phyloP scores from a whole-genome alignment of 129 eudicot genomes.

The Apium graveolens region DNA sequence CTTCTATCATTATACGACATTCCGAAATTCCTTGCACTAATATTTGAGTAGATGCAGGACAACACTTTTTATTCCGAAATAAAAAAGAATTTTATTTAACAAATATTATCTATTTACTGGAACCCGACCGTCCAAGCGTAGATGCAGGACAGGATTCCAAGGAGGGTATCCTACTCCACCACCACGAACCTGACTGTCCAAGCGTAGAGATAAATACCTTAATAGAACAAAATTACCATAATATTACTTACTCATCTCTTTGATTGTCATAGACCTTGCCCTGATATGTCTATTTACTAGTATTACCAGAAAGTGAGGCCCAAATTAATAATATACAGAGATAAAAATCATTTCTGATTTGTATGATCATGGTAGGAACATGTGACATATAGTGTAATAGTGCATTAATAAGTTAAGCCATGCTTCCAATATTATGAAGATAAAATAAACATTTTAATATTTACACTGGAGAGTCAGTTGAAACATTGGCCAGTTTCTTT shows the following conservation, averaged over 20 bases:
- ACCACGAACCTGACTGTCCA: conserved; percentile 96
- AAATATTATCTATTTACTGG: too few relatives aligned
- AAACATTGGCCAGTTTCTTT: conserved; percentile 78
- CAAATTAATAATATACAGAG: background rate
- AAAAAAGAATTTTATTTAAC: too few relatives aligned
- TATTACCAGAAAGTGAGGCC: background rate
- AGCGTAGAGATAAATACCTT: conserved; percentile 68
- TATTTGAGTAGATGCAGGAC: too few relatives aligned
- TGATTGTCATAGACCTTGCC: background rate
- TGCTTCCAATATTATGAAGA: background rate
- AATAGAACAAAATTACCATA: conserved; percentile 2
- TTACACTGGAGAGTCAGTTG: conserved; percentile 93
- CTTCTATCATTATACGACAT: background rate
- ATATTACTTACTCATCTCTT: background rate
- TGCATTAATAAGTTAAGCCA: background rate
- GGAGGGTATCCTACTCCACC: conserved; percentile 98
- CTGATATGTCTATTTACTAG: background rate
- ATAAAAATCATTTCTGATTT: background rate
- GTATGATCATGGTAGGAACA: background rate
- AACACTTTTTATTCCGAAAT: too few relatives aligned
- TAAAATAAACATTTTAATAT: background rate
- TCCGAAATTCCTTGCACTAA: background rate
- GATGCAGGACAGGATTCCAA: too few relatives aligned
- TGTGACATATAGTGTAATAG: background rate
- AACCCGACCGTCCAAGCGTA: too few relatives aligned